Evolutionary conservation across 345 rosid genomes (phyloP).

Genomic region (Murraya koenigii): DNA sequence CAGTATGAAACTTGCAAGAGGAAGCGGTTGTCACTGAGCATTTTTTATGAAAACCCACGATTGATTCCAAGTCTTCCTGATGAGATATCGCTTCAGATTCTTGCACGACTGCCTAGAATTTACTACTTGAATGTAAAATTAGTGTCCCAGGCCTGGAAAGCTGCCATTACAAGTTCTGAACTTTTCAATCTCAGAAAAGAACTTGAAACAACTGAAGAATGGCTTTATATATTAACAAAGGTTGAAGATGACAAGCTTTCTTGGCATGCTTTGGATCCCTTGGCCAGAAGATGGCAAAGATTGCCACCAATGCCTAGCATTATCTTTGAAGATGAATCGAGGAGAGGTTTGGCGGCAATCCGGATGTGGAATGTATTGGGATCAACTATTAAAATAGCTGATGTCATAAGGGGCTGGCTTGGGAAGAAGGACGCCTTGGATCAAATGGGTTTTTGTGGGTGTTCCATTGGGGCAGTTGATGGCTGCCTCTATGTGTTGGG

Average conservation of each 20-base stretch:
- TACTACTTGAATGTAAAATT: slow-evolving; percentile 48
- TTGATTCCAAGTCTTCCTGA: slow-evolving; percentile 84
- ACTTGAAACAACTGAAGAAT: slow-evolving; percentile 78
- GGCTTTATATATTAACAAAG: slow-evolving; percentile 82
- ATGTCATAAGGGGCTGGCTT: slow-evolving; percentile 61
- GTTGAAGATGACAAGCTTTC: slow-evolving; percentile 61
- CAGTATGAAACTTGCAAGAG: slow-evolving; percentile 43
- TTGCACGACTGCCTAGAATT: slow-evolving; percentile 79
- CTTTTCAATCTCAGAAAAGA: slow-evolving; percentile 66
- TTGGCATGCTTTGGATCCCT: slow-evolving; percentile 88
- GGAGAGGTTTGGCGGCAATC: slow-evolving; percentile 39
- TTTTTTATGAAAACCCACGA: slow-evolving; percentile 42
- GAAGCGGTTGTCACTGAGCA: slow-evolving; percentile 27
- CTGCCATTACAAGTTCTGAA: slow-evolving; percentile 51
- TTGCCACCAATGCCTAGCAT: slow-evolving; percentile 69
- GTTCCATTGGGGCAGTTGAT: slow-evolving; percentile 67
- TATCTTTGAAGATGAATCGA: slow-evolving; percentile 51
- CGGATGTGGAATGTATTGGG: slow-evolving; percentile 61
- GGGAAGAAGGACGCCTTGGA: slow-evolving; percentile 54
- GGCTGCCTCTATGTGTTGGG: slow-evolving; percentile 85
- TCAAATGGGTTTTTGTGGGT: slow-evolving; percentile 69
- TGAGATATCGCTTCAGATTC: slow-evolving; percentile 81
- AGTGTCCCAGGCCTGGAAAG: slow-evolving; percentile 70
- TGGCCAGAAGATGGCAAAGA: slow-evolving; percentile 73
- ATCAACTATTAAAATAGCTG: slow-evolving; percentile 52